Evolutionary conservation across 768 basidiomycete genomes (phyloP), one percentile per base, ranked within the genome.

Genomic region (Epithele typhae): DNA sequence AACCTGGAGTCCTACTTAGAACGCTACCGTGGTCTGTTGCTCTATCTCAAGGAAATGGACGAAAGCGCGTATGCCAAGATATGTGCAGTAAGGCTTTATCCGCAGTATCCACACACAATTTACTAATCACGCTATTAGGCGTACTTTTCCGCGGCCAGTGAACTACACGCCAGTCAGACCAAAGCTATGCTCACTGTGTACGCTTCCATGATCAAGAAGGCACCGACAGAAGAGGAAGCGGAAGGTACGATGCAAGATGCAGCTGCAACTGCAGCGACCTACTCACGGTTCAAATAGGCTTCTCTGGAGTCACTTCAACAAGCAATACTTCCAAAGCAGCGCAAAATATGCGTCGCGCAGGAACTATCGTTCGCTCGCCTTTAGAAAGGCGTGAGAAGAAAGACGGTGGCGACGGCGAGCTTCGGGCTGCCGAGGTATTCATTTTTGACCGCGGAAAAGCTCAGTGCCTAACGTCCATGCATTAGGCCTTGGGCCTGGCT

Each of bases 1-100:
- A 72, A 77, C 15, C 74, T 96, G 62, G 92, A 97, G 59, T 71
- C 73, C 27, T 91, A 92, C 64, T 75, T 98, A 17, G 90, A 87
- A 19, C 77, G 87, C 36, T 98, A 97, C 65, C 79, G 86, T 24
- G 94, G 94, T 1, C 65, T 98, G 43, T 80, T 98, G 66, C 72
- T 97, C 15, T 98, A 95, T 61, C 68, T 97, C 46, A 94, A 92
- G 63, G 95, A 98, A 70, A 95, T 97, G 89, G 93, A 96, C 50
- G 91, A 96, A 63, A 69, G 67, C 45, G 67, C 87, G 19, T 98
- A 97, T 62, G 86, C 83, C 35, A 91, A 88, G 59, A 68, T 97
- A 24, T 97, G 93, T 60, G 91, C 86, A 32, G 95, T 95, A 59
- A 46, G 87, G 74, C 2, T 18, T 6, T 9, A 35, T 14, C 5